phyloP scores from a whole-genome alignment of 768 basidiomycete genomes.

The Psilocybe cubensis region DNA sequence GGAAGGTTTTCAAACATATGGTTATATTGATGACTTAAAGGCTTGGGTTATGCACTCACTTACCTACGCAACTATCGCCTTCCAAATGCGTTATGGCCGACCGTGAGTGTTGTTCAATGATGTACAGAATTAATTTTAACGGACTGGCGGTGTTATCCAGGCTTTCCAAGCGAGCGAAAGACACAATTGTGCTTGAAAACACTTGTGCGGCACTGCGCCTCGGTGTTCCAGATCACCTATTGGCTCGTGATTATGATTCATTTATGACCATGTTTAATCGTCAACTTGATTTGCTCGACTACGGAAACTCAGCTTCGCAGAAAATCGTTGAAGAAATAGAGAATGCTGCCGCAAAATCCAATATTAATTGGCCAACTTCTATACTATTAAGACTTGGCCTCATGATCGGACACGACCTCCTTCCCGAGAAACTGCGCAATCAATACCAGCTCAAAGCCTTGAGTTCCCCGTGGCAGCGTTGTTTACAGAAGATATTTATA shows the following conservation, averaged over 20 bases:
- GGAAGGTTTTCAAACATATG: background rate
- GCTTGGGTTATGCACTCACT: constrained; percentile 1
- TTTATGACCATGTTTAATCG: background rate
- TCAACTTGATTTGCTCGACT: background rate
- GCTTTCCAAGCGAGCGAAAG: constrained; percentile 1
- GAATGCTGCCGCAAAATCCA: background rate
- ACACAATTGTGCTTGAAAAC: constrained; percentile 4
- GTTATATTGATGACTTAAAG: constrained; percentile 2
- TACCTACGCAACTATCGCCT: background rate
- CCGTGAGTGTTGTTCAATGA: background rate
- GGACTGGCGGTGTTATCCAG: background rate
- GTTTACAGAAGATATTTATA: background rate
- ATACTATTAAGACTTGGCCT: background rate
- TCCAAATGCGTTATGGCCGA: constrained; percentile 1
- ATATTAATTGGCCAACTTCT: background rate
- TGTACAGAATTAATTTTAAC: background rate
- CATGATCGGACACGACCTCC: background rate
- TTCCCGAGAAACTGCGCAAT: background rate
- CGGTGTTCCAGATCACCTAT: background rate
- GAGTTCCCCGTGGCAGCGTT: background rate
- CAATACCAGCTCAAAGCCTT: background rate
- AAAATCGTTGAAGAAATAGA: background rate
- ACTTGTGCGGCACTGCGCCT: constrained; percentile 1
- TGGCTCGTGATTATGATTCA: background rate
- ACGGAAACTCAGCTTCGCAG: background rate